A percentile compares a stretch with the other conserved stretches of the same genome.
phyloP scores from a whole-genome alignment of 1,284 basidiomycete genomes.

The Leccinum fuscescens region DNA sequence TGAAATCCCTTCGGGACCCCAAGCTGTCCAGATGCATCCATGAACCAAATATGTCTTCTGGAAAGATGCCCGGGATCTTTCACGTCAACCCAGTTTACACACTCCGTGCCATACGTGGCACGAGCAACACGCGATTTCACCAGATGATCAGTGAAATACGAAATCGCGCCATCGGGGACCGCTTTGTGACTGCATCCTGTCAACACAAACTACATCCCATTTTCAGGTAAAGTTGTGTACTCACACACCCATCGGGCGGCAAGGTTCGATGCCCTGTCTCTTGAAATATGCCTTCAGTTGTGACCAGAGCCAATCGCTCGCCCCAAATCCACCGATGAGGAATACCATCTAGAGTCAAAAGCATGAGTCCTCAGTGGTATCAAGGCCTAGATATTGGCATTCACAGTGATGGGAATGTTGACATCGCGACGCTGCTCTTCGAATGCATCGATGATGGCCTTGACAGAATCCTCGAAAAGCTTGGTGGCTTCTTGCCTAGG shows the following conservation, averaged over 20 bases:
- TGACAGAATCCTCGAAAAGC: conserved; percentile 40
- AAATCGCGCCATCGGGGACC: conserved; percentile 20
- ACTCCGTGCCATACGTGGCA: conserved; percentile 16
- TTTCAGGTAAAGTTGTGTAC: not conserved
- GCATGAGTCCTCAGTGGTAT: not conserved
- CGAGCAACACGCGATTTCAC: conserved; percentile 17
- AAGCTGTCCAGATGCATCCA: not conserved
- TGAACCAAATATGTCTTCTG: conserved; percentile 6
- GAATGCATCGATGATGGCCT: conserved; percentile 34
- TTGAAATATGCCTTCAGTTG: conserved; percentile 17
- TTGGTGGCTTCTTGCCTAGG: conserved; percentile 32
- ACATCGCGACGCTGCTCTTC: conserved; percentile 27
- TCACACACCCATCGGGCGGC: conserved; percentile 14
- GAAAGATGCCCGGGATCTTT: conserved; percentile 9
- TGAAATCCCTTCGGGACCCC: conserved; percentile 6
- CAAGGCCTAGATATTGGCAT: not conserved
- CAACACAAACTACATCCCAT: not conserved
- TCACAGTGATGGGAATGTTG: conserved; percentile 22
- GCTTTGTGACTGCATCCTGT: conserved; percentile 16
- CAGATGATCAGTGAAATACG: conserved; percentile 15
- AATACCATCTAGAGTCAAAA: conserved; percentile 31
- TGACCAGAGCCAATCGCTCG: conserved; percentile 21
- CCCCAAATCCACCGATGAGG: conserved; percentile 37
- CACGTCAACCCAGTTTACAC: not conserved
- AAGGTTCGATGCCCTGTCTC: conserved; percentile 12